These are phyloP conservation scores for Hypholoma sublateritium DNA, from an alignment of 768 basidiomycete species.

Conservation along the genomic window DNA sequence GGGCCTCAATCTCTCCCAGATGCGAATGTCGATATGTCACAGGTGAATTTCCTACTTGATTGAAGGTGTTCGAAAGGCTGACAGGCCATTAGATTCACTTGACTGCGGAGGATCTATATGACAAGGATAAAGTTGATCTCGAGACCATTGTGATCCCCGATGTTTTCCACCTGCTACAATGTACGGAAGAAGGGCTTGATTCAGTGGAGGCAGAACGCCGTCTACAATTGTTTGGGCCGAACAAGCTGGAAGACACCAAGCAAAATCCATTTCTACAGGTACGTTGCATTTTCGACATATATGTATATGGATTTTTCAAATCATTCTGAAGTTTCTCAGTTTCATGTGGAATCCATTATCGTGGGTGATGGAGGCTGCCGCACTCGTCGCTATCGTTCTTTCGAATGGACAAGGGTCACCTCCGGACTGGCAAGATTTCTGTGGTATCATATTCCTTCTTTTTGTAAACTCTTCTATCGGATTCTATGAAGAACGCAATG, in stretches of 20 bases:
- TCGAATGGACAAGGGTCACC: conserved; percentile 86
- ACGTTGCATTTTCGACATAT: too few relatives aligned
- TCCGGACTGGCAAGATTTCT: conserved; percentile 98
- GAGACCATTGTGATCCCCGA: conserved; percentile 96
- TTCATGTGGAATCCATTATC: conserved; percentile 99
- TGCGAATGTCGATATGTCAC: conserved; percentile 20
- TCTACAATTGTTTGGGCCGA: conserved; percentile 91
- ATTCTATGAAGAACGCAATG: conserved; percentile 97
- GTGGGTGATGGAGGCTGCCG: conserved; percentile 99
- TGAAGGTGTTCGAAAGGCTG: neutral
- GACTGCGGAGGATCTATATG: conserved; percentile 90
- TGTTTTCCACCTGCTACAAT: conserved; percentile 94
- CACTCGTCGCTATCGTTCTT: conserved; percentile 90
- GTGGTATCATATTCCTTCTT: conserved; percentile 90
- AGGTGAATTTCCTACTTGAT: neutral
- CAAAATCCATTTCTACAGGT: conserved; percentile 91
- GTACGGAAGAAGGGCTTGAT: conserved; percentile 77
- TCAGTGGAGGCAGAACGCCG: conserved; percentile 79
- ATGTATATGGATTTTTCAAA: too few relatives aligned
- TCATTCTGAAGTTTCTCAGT: conserved; percentile 64
- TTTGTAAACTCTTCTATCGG: conserved; percentile 96
- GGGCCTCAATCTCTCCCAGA: neutral
- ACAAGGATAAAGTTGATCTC: conserved; percentile 98
- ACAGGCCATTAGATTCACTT: conserved; percentile 59
- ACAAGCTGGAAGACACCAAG: conserved; percentile 89